phyloP scores from a whole-genome alignment of 2,329 filamentous ascomycete species.

The Trichocomaceae sp. region DNA sequence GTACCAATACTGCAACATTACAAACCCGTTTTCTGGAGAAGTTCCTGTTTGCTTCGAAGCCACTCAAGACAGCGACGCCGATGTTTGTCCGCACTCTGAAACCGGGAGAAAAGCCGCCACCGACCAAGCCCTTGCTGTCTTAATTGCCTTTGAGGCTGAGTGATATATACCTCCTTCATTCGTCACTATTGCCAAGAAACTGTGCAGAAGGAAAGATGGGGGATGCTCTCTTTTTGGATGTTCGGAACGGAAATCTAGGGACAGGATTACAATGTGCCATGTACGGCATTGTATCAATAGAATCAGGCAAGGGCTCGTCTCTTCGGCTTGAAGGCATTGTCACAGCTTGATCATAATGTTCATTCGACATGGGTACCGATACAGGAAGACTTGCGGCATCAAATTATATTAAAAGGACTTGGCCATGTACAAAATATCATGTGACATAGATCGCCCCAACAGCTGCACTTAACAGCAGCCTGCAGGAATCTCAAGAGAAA shows the following conservation, averaged over 20 bases:
- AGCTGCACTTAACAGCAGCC: not conserved
- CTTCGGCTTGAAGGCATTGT: not conserved
- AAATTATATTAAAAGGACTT: not conserved
- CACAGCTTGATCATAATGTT: not conserved
- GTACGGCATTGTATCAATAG: not conserved
- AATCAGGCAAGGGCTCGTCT: not conserved
- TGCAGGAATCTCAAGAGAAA: too few species aligned
- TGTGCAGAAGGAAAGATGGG: not conserved
- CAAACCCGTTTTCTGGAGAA: conserved; percentile 37
- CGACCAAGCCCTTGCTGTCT: conserved; percentile 3
- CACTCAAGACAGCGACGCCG: conserved; percentile 26
- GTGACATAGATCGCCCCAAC: not conserved
- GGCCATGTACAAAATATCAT: not conserved
- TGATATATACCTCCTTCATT: not conserved
- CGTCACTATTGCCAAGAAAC: not conserved
- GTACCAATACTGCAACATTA: conserved; percentile 35
- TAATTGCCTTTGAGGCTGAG: not conserved
- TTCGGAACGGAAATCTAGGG: too few species aligned
- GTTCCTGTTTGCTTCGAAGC: conserved; percentile 31
- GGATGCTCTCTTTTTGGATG: not conserved
- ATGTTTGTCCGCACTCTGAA: conserved; percentile 24
- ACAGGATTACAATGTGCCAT: not conserved
- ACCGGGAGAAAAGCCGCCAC: conserved; percentile 12
- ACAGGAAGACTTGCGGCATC: not conserved
- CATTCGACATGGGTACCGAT: not conserved